Conservation (phyloP, 1,284 basidiomycete species). For the Trichosporon sp. region DNA sequence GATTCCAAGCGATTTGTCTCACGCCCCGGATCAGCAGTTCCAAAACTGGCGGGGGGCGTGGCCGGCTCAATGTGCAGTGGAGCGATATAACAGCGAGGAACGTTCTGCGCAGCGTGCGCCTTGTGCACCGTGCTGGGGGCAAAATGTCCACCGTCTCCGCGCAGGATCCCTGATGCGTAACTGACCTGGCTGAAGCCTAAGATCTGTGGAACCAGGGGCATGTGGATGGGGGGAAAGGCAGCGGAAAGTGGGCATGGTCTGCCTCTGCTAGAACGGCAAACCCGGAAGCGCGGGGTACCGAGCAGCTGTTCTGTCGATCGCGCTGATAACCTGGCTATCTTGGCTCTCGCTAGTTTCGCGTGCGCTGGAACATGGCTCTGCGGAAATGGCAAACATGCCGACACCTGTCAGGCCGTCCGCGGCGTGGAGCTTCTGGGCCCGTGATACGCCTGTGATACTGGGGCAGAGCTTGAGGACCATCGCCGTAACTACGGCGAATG, state of each 20-base stretch:
- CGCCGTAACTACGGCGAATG: too few relatives aligned
- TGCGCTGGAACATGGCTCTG: background rate
- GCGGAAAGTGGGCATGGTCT: too few relatives aligned
- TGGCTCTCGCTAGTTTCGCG: background rate
- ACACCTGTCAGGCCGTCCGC: background rate
- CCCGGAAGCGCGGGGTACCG: background rate
- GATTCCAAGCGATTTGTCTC: background rate
- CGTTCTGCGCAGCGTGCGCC: background rate
- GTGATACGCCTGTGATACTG: background rate
- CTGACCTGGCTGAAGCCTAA: background rate
- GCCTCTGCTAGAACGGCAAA: too few relatives aligned
- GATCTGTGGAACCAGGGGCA: background rate
- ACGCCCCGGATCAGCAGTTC: background rate
- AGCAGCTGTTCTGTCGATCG: background rate
- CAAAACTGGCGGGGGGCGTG: background rate
- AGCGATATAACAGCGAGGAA: background rate
- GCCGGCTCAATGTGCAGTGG: background rate
- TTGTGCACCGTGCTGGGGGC: too few relatives aligned
- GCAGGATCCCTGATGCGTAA: background rate
- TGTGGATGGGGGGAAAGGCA: background rate
- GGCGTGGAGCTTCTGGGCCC: too few relatives aligned
- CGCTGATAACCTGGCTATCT: background rate
- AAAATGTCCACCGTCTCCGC: too few relatives aligned
- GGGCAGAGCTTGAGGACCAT: background rate
- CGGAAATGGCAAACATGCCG: background rate